Base-by-base conservation (phyloP, 2,329 filamentous ascomycete species). In the Pseudogymnoascus sp. region DNA sequence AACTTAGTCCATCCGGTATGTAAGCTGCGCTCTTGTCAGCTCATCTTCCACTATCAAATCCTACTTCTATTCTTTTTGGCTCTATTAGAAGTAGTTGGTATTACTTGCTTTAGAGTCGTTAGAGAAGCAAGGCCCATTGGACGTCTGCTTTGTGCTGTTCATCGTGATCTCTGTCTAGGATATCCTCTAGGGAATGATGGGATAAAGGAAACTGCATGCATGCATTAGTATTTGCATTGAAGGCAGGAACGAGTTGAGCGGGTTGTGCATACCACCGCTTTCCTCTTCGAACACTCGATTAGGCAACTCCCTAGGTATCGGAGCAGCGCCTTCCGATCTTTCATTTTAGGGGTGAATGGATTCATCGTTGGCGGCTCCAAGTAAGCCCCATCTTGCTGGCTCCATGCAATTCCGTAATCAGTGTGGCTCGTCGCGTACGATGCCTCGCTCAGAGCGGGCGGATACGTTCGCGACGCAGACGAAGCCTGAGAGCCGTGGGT, bases 321-420 rank as follows among this genome's bases (percentile, higher is more conserved):
- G 14, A 73, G 63, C 19, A 73, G 67, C 13, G 70, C 72, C 37
- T 71, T 69, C 65, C 71, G 70, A 4, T 69, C 69, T 54, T 66
- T 72, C 6, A 63, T 61, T 21, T 43, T 54, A 21, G 69, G 68
- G 8, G 6, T 28, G 4, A 74, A 63, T 16, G 21, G 62, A 19
- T 62, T 72, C 54, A 71, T 69, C 3, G 3, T 63, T 13, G 68
- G 67, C 14, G n/a, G n/a, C n/a, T 65, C 62, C 54, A 65, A 66
- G 25, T 57, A 62, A 16, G 67, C 68, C n/a, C 72, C 71, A 65
- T 70, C 57, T 39, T 61, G 57, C 16, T 36, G 31, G 34, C 57
- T 23, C 2, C 3, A 61, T n/a, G 39, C 57, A 39, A 39, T 31
- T 5, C 31, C 23, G 31, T 6, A 37, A n/a, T 61, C 57, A 6